A percentile compares a stretch with the other conserved stretches of the same genome.
These are phyloP conservation scores for Leucocoprinus leucothites DNA, from an alignment of 768 basidiomycete species.

Conservation along the genomic window DNA sequence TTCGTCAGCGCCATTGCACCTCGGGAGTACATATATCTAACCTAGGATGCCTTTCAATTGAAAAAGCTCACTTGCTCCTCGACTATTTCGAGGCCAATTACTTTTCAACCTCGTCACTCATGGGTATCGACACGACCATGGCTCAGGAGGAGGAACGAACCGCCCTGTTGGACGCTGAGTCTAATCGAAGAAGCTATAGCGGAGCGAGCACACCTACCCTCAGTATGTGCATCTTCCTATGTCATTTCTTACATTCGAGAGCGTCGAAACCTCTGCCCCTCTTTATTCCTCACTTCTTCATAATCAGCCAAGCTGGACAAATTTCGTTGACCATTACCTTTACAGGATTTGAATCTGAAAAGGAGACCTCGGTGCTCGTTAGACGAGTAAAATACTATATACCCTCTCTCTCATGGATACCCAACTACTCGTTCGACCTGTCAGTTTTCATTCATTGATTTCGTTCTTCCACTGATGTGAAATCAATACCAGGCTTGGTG, in stretches of 20 bases:
- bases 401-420: constrained; percentile 78
- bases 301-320: neutral
- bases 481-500: constrained; percentile 28
- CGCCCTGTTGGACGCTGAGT: constrained; percentile 26
- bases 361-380: constrained; percentile 27
- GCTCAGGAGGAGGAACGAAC: constrained; percentile 28
- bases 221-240: constrained; percentile 19
- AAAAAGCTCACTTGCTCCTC: neutral
- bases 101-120: constrained; percentile 26
- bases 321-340: neutral
- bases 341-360: constrained; percentile 15
- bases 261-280: no score
- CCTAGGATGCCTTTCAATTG: no score
- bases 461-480: neutral
- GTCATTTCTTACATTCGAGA: no score
- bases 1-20: no score
- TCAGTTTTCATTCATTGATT: constrained; percentile 33
- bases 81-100: neutral
- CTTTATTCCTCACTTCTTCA: neutral
- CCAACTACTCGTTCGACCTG: constrained; percentile 67
- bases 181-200: constrained; percentile 21
- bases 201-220: constrained; percentile 20
- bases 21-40: no score
- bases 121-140: constrained; percentile 30
- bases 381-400: constrained; percentile 71